Percentiles rank a stretch among this genome's conserved stretches.
phyloP scores from a whole-genome alignment of 106 monocot genomes.

The Alisma plantagoaquatica region DNA sequence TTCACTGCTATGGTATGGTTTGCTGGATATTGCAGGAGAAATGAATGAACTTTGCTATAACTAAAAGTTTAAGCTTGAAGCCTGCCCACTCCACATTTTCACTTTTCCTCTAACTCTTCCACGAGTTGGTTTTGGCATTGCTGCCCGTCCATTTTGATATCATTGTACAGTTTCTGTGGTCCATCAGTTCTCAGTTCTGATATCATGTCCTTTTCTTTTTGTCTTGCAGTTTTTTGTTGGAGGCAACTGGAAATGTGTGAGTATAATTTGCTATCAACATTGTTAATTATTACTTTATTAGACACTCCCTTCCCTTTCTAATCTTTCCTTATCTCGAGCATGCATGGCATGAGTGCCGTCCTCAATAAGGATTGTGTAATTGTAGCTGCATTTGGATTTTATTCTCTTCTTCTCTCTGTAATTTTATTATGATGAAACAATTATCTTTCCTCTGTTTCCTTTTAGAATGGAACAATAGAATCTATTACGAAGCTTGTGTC shows the following conservation, averaged over 20 bases:
- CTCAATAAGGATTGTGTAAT: no score
- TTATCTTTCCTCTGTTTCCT: not conserved
- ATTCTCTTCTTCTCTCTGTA: no score
- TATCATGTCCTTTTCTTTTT: no score
- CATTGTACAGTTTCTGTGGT: not conserved
- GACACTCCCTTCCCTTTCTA: not conserved
- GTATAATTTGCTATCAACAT: slow-evolving; percentile 10
- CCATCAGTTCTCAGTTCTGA: no score
- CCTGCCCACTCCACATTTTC: not conserved
- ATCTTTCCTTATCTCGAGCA: not conserved
- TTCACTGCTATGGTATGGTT: no score
- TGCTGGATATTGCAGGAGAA: no score
- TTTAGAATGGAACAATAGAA: slow-evolving; percentile 86
- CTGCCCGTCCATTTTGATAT: not conserved
- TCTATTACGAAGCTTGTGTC: slow-evolving; percentile 76
- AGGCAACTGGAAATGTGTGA: slow-evolving; percentile 97
- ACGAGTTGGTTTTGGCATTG: not conserved
- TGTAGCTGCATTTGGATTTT: no score
- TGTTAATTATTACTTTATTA: not conserved
- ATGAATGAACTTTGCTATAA: no score
- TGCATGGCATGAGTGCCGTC: no score
- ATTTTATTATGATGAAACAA: not conserved
- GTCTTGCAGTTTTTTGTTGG: slow-evolving; percentile 88
- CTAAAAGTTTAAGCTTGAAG: no score
- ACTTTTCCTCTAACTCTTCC: not conserved